phyloP scores from a whole-genome alignment of 2,329 filamentous ascomycete genomes.

The Fusarium nodosum region DNA sequence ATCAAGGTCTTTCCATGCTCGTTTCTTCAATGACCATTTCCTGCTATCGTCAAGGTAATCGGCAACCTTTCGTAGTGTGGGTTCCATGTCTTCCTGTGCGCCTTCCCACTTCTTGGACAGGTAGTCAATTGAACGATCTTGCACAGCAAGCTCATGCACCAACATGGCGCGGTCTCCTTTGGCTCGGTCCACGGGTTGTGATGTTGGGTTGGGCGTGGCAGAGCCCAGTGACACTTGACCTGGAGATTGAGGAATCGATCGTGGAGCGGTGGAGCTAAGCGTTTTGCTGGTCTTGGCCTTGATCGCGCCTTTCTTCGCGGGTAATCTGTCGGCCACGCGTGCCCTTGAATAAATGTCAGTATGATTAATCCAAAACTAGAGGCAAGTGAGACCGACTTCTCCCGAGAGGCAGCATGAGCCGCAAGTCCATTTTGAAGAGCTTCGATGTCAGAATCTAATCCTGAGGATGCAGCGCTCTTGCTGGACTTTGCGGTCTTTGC shows the following conservation, averaged over 20 bases:
- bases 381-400: slow-evolving; percentile 52
- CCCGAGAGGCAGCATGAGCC: slow-evolving; percentile 54
- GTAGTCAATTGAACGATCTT: slow-evolving; percentile 64
- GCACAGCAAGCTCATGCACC: slow-evolving; percentile 72
- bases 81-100: slow-evolving; percentile 66
- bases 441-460: slow-evolving; percentile 64
- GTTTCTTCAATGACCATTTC: slow-evolving; percentile 69
- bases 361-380: slow-evolving; percentile 24
- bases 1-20: slow-evolving; percentile 74
- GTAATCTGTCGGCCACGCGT: slow-evolving; percentile 54
- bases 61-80: slow-evolving; percentile 70
- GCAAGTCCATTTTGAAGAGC: slow-evolving; percentile 61
- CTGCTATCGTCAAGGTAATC: slow-evolving; percentile 63
- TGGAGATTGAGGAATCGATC: slow-evolving; percentile 67
- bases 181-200: slow-evolving; percentile 65
- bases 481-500: slow-evolving; percentile 51
- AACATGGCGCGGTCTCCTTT: slow-evolving; percentile 67
- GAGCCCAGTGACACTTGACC: slow-evolving; percentile 68
- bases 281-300: slow-evolving; percentile 62
- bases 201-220: slow-evolving; percentile 64
- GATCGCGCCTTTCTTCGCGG: slow-evolving; percentile 52
- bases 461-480: slow-evolving; percentile 57
- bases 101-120: slow-evolving; percentile 66
- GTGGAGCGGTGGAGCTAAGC: slow-evolving; percentile 56
- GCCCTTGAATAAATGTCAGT: slow-evolving; percentile 53